These are phyloP conservation scores for Rhizophora mangle DNA, from an alignment of 345 rosid genomes.

Conservation along the genomic window DNA sequence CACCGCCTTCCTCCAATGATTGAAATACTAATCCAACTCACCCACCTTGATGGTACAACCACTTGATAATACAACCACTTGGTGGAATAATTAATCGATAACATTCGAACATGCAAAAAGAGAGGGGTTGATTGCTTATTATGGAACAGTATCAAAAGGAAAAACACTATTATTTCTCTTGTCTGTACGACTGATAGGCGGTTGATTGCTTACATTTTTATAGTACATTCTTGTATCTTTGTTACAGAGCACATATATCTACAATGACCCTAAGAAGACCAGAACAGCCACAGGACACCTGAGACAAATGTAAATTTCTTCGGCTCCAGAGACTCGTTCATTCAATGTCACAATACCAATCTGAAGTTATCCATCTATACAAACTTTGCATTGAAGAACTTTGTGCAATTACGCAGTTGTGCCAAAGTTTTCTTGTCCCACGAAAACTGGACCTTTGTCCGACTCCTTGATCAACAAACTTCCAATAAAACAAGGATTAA, in stretches of 20 bases:
- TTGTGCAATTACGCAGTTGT: not conserved
- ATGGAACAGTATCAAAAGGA: too few relatives aligned
- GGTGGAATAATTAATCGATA: not conserved
- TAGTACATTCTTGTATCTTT: too few relatives aligned
- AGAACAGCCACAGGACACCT: not conserved
- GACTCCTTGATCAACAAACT: constrained; percentile 1
- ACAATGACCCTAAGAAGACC: too few relatives aligned
- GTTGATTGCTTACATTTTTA: too few relatives aligned
- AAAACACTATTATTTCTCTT: too few relatives aligned
- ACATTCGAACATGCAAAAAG: not conserved
- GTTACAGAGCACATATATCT: too few relatives aligned
- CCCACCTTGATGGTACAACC: too few relatives aligned
- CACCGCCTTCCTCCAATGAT: too few relatives aligned
- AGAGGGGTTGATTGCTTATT: too few relatives aligned
- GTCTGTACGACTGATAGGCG: too few relatives aligned
- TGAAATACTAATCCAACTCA: too few relatives aligned
- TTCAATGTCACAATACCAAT: not conserved
- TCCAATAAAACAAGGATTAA: not conserved
- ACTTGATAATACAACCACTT: too few relatives aligned
- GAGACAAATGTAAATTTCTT: not conserved
- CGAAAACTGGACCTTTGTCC: not conserved
- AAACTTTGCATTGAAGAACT: constrained; percentile 17
- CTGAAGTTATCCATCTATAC: constrained; percentile 19
- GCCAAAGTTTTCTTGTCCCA: not conserved
- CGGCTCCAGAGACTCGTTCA: constrained; percentile 4